Conservation (phyloP, 2,329 filamentous ascomycete genomes). For the Aspergillus sp. region DNA sequence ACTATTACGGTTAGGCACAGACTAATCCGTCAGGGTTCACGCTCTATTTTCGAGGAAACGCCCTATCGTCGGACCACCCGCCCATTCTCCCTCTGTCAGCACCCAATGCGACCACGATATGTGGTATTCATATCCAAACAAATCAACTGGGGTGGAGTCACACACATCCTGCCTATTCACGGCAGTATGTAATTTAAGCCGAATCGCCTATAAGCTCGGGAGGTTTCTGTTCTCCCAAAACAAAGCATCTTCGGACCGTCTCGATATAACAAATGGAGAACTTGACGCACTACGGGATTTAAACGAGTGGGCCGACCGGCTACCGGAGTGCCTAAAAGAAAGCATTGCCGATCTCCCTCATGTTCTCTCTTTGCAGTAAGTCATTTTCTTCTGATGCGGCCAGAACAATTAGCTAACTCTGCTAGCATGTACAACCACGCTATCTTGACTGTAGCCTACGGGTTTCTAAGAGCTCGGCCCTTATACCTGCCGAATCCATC, state of each 20-base stretch:
- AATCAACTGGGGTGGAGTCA: conserved; percentile 10
- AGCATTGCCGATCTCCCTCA: conserved; percentile 19
- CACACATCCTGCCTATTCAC: conserved; percentile 22
- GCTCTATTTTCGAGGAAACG: conserved; percentile 21
- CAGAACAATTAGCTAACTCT: background rate
- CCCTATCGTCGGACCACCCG: conserved; percentile 19
- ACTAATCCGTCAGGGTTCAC: conserved; percentile 19
- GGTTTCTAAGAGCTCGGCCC: conserved; percentile 13
- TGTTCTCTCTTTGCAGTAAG: conserved; percentile 25
- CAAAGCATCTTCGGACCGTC: background rate
- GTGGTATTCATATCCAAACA: conserved; percentile 24
- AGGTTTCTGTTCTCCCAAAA: conserved; percentile 17
- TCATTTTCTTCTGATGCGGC: background rate
- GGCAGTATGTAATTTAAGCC: conserved; percentile 20
- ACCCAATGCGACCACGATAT: conserved; percentile 16
- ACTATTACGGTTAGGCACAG: background rate
- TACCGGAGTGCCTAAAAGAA: conserved; percentile 15
- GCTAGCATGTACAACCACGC: conserved; percentile 39
- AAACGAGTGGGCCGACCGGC: conserved; percentile 11
- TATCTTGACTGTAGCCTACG: conserved; percentile 36
- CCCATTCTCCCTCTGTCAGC: conserved; percentile 4
- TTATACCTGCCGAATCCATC: background rate
- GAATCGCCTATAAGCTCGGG: conserved; percentile 21
- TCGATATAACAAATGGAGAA: conserved; percentile 13
- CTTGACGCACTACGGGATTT: conserved; percentile 21